These are phyloP conservation scores for Friedmanniomyces endolithicus DNA, from an alignment of 495 filamentous ascomycete genomes.

Conservation along the genomic window DNA sequence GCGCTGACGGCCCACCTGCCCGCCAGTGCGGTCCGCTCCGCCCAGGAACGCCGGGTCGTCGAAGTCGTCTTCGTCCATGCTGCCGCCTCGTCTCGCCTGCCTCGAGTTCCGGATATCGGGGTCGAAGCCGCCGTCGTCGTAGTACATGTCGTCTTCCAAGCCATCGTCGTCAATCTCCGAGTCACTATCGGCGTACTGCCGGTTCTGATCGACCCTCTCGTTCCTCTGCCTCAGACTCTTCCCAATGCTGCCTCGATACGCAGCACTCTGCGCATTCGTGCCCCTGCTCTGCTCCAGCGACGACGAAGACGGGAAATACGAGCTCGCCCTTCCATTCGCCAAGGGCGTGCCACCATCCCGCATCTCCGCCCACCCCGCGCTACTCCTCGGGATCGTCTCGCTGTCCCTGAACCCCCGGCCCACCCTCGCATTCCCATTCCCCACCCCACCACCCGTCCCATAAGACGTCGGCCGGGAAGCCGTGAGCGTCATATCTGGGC, in stretches of 20 bases:
- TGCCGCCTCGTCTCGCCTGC: conserved; percentile 11
- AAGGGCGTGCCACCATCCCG: not conserved
- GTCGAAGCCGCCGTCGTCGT: conserved; percentile 40
- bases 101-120: conserved; percentile 4
- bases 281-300: not conserved
- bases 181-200: not conserved
- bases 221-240: not conserved
- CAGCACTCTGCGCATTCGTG: not conserved
- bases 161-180: conserved; percentile 41
- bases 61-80: conserved; percentile 56
- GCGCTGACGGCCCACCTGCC: not conserved
- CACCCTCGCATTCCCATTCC: not conserved
- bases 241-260: not conserved
- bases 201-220: not conserved
- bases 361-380: conserved; percentile 8
- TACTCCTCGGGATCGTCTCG: conserved; percentile 7
- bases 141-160: conserved; percentile 44
- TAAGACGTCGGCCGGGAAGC: conserved; percentile 1
- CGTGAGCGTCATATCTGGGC: not conserved
- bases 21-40: not conserved
- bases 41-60: conserved; percentile 61
- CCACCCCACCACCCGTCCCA: not conserved
- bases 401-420: conserved; percentile 7
- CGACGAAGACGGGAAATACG: not conserved
- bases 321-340: not conserved